Conservation (phyloP, 176 grass and related monocot species). For the Typha latifolia region DNA sequence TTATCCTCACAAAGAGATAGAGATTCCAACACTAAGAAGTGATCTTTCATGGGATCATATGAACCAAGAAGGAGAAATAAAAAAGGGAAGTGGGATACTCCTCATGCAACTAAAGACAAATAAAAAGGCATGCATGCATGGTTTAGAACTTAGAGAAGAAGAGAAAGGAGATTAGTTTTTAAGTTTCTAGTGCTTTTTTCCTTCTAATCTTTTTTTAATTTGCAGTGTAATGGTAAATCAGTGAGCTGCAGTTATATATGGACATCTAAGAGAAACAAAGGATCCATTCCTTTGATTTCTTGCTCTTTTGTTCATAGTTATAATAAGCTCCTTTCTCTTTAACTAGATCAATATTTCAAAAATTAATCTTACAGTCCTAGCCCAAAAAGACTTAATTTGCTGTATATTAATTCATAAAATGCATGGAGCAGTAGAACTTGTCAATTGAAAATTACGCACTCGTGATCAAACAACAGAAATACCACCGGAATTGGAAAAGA, state of each 20-base stretch:
- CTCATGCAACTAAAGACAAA: background rate
- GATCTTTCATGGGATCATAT: background rate
- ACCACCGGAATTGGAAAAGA: too few relatives aligned
- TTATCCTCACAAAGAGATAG: slow-evolving; percentile 47
- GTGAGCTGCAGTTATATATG: background rate
- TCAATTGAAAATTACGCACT: too few relatives aligned
- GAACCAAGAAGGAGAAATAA: background rate
- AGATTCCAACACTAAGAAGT: slow-evolving; percentile 10
- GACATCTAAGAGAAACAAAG: too few relatives aligned
- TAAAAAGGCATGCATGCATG: background rate
- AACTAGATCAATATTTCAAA: too few relatives aligned
- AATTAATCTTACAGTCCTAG: too few relatives aligned
- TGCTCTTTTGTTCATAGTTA: too few relatives aligned
- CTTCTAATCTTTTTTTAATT: background rate
- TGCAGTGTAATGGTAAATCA: slow-evolving; percentile 2
- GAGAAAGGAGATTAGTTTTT: background rate
- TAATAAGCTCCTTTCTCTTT: too few relatives aligned
- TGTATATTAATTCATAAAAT: too few relatives aligned
- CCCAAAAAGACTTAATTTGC: too few relatives aligned
- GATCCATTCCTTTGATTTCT: too few relatives aligned
- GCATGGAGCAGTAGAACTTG: too few relatives aligned
- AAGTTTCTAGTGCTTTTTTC: background rate
- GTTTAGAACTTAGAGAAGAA: background rate
- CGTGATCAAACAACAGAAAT: too few relatives aligned
- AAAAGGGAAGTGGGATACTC: background rate